A percentile compares a stretch with the other conserved stretches of the same genome.
These are phyloP conservation scores for Rhizopus arrhizus DNA, from an alignment of 371 early-diverging fungal species.

Conservation along the genomic window DNA sequence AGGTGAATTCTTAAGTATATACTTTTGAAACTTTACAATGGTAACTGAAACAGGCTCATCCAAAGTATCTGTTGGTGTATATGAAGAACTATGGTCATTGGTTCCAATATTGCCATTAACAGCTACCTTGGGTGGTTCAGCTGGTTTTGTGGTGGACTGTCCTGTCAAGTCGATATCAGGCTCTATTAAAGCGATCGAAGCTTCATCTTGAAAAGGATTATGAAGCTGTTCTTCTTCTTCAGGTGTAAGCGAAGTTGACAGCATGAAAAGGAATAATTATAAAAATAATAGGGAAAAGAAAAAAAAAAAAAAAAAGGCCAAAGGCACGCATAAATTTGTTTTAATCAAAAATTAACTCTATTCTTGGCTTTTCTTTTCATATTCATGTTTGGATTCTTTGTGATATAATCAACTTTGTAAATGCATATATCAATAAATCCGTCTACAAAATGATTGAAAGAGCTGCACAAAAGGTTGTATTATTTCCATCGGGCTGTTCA, in stretches of 20 bases:
- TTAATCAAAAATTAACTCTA: not conserved
- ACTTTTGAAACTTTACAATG: constrained; percentile 55
- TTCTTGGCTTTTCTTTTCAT: not conserved
- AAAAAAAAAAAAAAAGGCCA: too few species aligned
- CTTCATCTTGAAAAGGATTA: constrained; percentile 14
- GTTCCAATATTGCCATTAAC: constrained; percentile 5
- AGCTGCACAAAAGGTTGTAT: too few species aligned
- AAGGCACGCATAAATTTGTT: not conserved
- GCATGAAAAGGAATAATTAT: not conserved
- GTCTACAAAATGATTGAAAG: too few species aligned
- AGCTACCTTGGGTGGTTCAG: not conserved
- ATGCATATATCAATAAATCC: too few species aligned
- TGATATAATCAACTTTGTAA: too few species aligned
- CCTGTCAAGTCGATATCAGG: constrained; percentile 43
- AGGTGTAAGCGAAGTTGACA: not conserved
- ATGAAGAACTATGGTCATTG: constrained; percentile 5
- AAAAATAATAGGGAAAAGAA: not conserved
- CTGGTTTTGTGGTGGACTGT: constrained; percentile 30
- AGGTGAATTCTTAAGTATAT: not conserved
- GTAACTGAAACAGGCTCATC: constrained; percentile 90
- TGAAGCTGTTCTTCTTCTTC: not conserved
- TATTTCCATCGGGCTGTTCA: too few species aligned
- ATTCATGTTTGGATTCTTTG: not conserved
- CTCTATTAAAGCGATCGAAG: constrained; percentile 24
- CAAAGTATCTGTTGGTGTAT: constrained; percentile 67